Percentiles rank a stretch among this genome's conserved stretches.
These are phyloP conservation scores for Colletotrichum sansevieriae DNA, from an alignment of 2,329 filamentous ascomycete species.

Conservation along the genomic window DNA sequence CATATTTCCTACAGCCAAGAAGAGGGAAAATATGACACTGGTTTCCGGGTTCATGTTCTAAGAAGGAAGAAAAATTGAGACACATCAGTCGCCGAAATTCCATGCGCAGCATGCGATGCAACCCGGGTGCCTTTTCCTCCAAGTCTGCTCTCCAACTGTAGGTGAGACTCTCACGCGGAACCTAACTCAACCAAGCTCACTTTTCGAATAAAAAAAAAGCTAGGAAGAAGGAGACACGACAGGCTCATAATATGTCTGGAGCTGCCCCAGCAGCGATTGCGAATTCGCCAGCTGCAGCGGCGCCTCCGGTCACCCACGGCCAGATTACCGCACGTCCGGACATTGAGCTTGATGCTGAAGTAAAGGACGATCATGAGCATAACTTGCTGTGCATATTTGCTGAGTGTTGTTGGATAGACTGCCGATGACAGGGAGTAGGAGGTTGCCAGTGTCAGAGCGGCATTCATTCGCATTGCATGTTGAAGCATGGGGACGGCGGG, in stretches of 20 bases:
- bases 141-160: neutral
- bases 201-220: no score
- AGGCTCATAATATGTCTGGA: neutral
- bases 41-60: neutral
- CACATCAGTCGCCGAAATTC: neutral
- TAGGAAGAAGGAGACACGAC: no score
- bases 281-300: neutral
- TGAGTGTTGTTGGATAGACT: neutral
- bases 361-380: neutral
- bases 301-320: neutral
- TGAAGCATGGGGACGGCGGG: neutral
- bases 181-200: no score
- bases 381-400: neutral
- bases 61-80: neutral
- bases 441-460: neutral
- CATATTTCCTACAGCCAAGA: neutral
- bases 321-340: neutral
- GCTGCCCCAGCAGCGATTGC: neutral
- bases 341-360: neutral
- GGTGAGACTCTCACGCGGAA: no score
- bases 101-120: neutral
- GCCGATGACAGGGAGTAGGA: neutral
- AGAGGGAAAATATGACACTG: neutral
- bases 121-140: neutral
- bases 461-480: neutral